Evolutionary conservation across 306 rosid genomes (phyloP).

Genomic region (Myrica gale): DNA sequence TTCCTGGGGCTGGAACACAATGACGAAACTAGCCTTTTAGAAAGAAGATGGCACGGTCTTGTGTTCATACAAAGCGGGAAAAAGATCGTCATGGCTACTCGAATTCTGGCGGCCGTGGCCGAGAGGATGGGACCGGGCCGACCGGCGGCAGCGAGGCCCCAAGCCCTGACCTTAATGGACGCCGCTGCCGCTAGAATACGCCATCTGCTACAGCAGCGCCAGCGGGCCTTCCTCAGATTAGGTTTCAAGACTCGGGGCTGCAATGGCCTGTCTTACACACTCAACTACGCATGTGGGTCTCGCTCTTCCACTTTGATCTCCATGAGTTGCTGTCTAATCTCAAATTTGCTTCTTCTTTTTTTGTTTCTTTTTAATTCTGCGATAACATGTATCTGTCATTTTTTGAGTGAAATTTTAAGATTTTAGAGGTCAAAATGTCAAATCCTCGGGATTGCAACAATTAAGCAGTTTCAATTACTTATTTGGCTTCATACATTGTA

Average conservation of each 20-base stretch:
- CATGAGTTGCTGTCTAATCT: neutral
- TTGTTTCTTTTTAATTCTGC: too few species aligned
- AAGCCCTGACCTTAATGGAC: neutral
- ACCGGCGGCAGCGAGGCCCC: neutral
- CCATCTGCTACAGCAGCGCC: constrained; percentile 72
- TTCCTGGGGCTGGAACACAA: neutral
- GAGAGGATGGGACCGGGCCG: neutral
- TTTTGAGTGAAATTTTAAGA: too few species aligned
- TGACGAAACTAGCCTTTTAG: neutral
- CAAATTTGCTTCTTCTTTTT: neutral
- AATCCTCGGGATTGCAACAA: too few species aligned
- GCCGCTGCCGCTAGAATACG: constrained; percentile 75
- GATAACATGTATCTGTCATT: too few species aligned
- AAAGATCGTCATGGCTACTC: neutral
- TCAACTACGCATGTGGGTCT: constrained; percentile 6
- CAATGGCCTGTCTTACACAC: constrained; percentile 12
- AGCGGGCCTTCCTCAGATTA: constrained; percentile 66
- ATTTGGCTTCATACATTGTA: too few species aligned
- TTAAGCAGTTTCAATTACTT: too few species aligned
- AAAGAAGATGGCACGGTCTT: neutral
- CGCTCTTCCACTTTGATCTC: neutral
- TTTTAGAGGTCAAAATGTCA: too few species aligned
- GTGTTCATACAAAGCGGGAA: neutral
- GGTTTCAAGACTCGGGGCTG: constrained; percentile 97
- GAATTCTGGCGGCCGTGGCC: neutral